Conservation (phyloP, 495 filamentous ascomycete species). For the Venustampulla echinocandica region DNA sequence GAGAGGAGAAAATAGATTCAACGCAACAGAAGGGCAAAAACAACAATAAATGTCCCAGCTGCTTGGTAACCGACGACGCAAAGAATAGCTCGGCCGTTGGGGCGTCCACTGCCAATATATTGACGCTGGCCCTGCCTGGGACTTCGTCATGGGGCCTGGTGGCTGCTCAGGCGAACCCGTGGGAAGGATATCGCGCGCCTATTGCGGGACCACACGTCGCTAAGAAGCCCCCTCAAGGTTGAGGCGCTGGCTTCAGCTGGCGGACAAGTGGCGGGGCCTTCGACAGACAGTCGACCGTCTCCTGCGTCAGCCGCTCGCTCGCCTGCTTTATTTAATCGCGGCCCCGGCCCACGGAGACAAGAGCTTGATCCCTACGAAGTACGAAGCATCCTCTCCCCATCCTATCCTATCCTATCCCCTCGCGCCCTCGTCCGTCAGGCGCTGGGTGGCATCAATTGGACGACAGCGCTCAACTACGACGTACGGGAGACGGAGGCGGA, state of each 20-base stretch:
- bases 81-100: conserved; percentile 12
- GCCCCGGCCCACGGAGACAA: not conserved
- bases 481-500: too few species aligned
- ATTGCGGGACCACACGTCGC: conserved; percentile 18
- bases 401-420: too few species aligned
- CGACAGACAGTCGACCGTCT: conserved; percentile 1
- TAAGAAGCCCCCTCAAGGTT: conserved; percentile 4
- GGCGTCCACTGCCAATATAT: conserved; percentile 20
- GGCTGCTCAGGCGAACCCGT: conserved; percentile 8
- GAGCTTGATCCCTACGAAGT: too few species aligned
- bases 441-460: too few species aligned
- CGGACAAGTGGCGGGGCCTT: too few species aligned
- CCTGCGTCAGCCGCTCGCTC: not conserved
- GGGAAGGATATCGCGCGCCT: conserved; percentile 17
- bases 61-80: conserved; percentile 20
- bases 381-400: too few species aligned
- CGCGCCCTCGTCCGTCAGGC: too few species aligned
- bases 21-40: too few species aligned
- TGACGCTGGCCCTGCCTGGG: conserved; percentile 14
- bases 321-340: conserved; percentile 5
- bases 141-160: conserved; percentile 17
- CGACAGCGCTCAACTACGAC: too few species aligned
- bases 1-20: too few species aligned
- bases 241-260: conserved; percentile 1
- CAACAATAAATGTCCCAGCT: conserved; percentile 18